Evolutionary conservation across 805 yeast genomes (phyloP), one percentile per base, ranked within the genome.

Genomic region (Kodamaea nitidulidarum): DNA sequence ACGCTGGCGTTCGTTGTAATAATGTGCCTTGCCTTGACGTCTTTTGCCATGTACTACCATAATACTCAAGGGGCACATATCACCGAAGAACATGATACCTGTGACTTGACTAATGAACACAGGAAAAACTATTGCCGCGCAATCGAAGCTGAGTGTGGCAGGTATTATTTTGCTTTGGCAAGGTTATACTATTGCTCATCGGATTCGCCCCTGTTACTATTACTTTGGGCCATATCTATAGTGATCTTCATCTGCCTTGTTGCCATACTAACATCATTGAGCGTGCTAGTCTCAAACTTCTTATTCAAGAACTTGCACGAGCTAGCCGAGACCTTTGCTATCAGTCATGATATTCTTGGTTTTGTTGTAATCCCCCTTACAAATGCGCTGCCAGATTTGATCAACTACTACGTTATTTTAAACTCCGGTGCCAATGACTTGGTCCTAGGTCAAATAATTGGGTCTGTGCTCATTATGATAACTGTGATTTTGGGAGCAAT

Each of bases 371-470:
- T 67, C 4, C 73, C 73, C 1, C 45, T 64, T 8, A 49, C 64
- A 16, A 67, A 67, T 43, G 58, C 67, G 3, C 47, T 59, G 9
- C 70, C 70, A 8, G 73, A 67, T 44, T 48, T 67, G 15, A 44
- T 65, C 14, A 65, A 61, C 39, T 64, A 64, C 47, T 55, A 61
- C 36, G 48, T 58, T 20, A 53, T 63, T 5, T 46, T 67, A 14
- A 42, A 47, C 12, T 44, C 57, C 7, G 48, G 55, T 14, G 54
- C 67, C 2, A 43, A 57, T 1, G 68, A 64, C 26, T 44, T 67
- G 15, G 63, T 64, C 3, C 40, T 67, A 21, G 71, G 71, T 3
- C 71, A 67, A 42, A 43, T 64, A 5, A 50, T 65, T 4, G 71
- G 73, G 1, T 58, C 67, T 2, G 55, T 54, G 9, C 40, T 61